Base-by-base conservation (phyloP, 768 basidiomycete genomes). In the Fistulinella prunicolor region DNA sequence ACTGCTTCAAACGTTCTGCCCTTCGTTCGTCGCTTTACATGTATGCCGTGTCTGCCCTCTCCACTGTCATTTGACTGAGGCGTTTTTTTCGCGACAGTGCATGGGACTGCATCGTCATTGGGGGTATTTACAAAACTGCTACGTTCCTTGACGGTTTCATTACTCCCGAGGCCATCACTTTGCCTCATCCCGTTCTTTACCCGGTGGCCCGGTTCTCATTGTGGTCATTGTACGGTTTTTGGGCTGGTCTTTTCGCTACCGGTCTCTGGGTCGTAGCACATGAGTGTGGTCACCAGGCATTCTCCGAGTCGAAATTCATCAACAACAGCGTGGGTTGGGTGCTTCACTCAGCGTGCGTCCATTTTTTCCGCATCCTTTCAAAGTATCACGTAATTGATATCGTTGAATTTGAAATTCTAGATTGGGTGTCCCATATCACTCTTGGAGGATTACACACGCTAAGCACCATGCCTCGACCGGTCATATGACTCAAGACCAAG, bases 211-310 rank as follows among this genome's bases (percentile, higher is more conserved):
- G 81, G 35, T 68, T 89, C 56, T 73, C 81, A 1, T 58, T 93
- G 26, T 94, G 91, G 91, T 74, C 85, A 3, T 55, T 89, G 36
- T 95, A 95, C 68, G 77, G 83, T 24, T 88, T 95, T 71, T 80
- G 78, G 63, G 71, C 85, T 6, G 94, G 95, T 46, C 81, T 95
- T 24, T 88, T 93, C 51, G 85, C 77, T 5, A 97, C 94, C 17
- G 95, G 95, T 50, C 73, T 97, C 43, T 97, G 95, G 95, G 86
- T 94, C 55, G 74, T 95, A 50, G 94, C 86, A 38, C 93, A 95
- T 63, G 94, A 97, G 70, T 94, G 91, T 58, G 95, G 95, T 24
- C 95, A 99, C 68, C 93, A 95, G 67, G 89, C 90, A 0, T 99
- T 92, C 76, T 97, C 94, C 1, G 85, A 93, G 56, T 94, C 85